A percentile compares a stretch with the other conserved stretches of the same genome.
phyloP scores from a whole-genome alignment of 768 basidiomycete species.

The Favolaschia claudopus region DNA sequence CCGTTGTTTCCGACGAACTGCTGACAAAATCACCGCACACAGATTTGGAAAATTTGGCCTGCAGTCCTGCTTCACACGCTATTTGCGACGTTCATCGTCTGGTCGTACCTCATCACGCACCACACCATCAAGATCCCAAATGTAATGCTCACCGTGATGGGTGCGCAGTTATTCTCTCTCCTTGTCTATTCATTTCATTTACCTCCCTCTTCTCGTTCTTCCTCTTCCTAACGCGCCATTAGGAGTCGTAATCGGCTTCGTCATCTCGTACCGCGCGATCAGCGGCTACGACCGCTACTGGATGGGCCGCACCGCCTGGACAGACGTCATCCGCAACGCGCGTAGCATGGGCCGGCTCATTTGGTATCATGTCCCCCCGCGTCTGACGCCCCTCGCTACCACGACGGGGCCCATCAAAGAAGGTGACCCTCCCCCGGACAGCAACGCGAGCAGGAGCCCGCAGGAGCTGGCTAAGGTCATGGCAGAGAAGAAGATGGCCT shows the following conservation, averaged over 20 bases:
- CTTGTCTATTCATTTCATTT: neutral
- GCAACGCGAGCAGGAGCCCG: too few species aligned
- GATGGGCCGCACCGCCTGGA: slow-evolving; percentile 63
- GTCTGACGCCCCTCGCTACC: slow-evolving; percentile 44
- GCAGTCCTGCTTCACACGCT: slow-evolving; percentile 66
- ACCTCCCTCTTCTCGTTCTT: neutral
- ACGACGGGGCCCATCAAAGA: too few species aligned
- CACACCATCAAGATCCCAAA: slow-evolving; percentile 29
- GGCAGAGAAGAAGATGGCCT: slow-evolving; percentile 66
- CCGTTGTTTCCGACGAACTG: too few species aligned
- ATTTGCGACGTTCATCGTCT: slow-evolving; percentile 46
- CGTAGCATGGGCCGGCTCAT: slow-evolving; percentile 60
- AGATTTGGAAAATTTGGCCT: slow-evolving; percentile 74
- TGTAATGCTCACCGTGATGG: slow-evolving; percentile 67
- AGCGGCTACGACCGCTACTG: slow-evolving; percentile 72
- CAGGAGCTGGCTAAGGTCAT: slow-evolving; percentile 60
- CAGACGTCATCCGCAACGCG: slow-evolving; percentile 60
- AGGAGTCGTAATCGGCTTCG: slow-evolving; percentile 66
- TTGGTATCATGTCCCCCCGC: slow-evolving; percentile 69
- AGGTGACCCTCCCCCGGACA: too few species aligned
- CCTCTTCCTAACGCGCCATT: neutral
- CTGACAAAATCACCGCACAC: too few species aligned
- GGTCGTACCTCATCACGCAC: neutral
- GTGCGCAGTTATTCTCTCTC: slow-evolving; percentile 38
- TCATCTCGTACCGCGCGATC: slow-evolving; percentile 69